These are phyloP conservation scores for Epichloe brachyelytri DNA, from an alignment of 2,329 filamentous ascomycete genomes.

Conservation along the genomic window DNA sequence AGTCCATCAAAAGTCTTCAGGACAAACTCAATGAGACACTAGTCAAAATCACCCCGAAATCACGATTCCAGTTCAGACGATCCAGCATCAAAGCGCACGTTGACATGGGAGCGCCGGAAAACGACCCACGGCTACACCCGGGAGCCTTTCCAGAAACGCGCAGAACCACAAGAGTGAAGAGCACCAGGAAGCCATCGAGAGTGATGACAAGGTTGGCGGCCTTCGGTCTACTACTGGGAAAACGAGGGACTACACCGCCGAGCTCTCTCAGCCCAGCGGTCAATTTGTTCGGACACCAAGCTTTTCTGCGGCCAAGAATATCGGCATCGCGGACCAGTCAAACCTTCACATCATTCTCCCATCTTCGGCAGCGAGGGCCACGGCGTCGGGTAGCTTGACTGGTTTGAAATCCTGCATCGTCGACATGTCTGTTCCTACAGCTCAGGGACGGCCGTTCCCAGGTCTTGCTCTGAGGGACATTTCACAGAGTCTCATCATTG, in stretches of 20 bases:
- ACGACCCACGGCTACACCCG: slow-evolving; percentile 29
- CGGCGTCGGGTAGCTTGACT: slow-evolving; percentile 60
- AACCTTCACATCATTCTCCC: slow-evolving; percentile 69
- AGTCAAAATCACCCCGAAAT: slow-evolving; percentile 55
- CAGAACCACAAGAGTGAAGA: slow-evolving; percentile 10
- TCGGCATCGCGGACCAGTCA: slow-evolving; percentile 54
- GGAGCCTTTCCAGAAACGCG: slow-evolving; percentile 18
- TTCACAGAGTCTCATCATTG: slow-evolving; percentile 57
- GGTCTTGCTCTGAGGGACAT: slow-evolving; percentile 57
- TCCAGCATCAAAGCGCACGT: slow-evolving; percentile 19
- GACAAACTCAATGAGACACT: slow-evolving; percentile 64
- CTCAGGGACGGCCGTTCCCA: slow-evolving; percentile 50
- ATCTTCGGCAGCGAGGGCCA: slow-evolving; percentile 54
- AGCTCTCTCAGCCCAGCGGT: slow-evolving; percentile 30
- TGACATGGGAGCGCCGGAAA: slow-evolving; percentile 28
- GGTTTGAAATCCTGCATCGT: slow-evolving; percentile 60
- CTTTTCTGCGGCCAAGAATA: slow-evolving; percentile 46
- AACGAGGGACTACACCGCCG: slow-evolving; percentile 41
- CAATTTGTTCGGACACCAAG: slow-evolving; percentile 42
- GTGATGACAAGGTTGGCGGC: slow-evolving; percentile 23
- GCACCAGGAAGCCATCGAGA: slow-evolving; percentile 8
- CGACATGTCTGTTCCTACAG: slow-evolving; percentile 60
- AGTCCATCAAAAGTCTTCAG: slow-evolving; percentile 69
- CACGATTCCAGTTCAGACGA: slow-evolving; percentile 69
- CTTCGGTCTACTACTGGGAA: slow-evolving; percentile 23